Conservation (phyloP, 2,329 filamentous ascomycete genomes). For the Fusarium poae region DNA sequence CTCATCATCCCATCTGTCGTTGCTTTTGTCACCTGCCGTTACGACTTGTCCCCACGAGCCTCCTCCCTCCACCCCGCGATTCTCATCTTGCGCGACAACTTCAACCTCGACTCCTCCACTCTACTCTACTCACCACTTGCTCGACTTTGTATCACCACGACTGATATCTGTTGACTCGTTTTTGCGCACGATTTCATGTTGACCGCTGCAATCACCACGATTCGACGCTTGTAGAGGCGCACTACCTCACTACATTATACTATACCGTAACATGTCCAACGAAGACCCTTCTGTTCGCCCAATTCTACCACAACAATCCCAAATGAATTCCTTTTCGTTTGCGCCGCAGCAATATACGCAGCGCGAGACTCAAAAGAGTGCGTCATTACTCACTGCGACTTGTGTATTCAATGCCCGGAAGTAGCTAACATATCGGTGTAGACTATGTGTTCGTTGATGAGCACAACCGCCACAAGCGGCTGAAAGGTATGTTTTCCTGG, state of each 20-base stretch:
- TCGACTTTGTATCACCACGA: constrained; percentile 21
- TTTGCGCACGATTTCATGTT: constrained; percentile 51
- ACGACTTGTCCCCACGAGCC: constrained; percentile 37
- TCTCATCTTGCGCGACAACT: constrained; percentile 33
- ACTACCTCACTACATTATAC: constrained; percentile 41
- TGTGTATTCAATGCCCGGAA: background rate
- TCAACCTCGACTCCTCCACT: constrained; percentile 9
- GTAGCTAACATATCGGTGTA: constrained; percentile 55
- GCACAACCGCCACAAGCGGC: constrained; percentile 95
- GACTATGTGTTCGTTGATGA: constrained; percentile 99
- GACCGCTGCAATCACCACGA: constrained; percentile 31
- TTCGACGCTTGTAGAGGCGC: constrained; percentile 46
- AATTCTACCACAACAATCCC: constrained; percentile 72
- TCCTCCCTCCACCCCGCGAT: constrained; percentile 45
- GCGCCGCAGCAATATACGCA: constrained; percentile 68
- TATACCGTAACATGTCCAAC: constrained; percentile 64
- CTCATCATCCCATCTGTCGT: constrained; percentile 23
- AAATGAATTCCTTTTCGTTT: constrained; percentile 80
- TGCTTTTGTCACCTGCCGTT: constrained; percentile 41
- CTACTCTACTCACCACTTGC: constrained; percentile 4
- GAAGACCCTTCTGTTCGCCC: constrained; percentile 71
- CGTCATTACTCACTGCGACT: constrained; percentile 53
- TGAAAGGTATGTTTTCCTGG: constrained; percentile 78
- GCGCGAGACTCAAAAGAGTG: constrained; percentile 87
- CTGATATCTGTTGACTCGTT: constrained; percentile 17